Percentiles rank a stretch among this genome's conserved stretches.
phyloP scores from a whole-genome alignment of 495 filamentous ascomycete genomes.

The Penicillium turbatum region DNA sequence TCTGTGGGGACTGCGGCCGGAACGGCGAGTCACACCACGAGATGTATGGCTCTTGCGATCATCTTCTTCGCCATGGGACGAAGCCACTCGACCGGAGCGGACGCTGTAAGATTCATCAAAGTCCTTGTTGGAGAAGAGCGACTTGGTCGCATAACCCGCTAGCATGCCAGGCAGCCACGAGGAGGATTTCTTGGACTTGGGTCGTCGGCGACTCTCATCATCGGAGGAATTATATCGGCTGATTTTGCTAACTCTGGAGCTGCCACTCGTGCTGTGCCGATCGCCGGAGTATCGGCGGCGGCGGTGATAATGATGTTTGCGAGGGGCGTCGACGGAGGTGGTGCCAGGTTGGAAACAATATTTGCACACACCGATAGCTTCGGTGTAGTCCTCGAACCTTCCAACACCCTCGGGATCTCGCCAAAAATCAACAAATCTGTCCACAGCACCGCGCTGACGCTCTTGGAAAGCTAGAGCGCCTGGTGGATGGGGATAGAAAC shows the following conservation, averaged over 20 bases:
- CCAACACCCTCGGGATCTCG: slow-evolving; percentile 63
- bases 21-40: slow-evolving; percentile 35
- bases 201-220: slow-evolving; percentile 46
- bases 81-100: slow-evolving; percentile 41
- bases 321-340: slow-evolving; percentile 56
- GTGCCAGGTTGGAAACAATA: slow-evolving; percentile 65
- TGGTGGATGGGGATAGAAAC: slow-evolving; percentile 20
- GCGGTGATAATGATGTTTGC: slow-evolving; percentile 55
- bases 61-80: slow-evolving; percentile 36
- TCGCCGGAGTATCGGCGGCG: slow-evolving; percentile 42
- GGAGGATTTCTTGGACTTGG: slow-evolving; percentile 35
- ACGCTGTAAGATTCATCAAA: slow-evolving; percentile 59
- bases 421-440: slow-evolving; percentile 59
- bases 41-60: slow-evolving; percentile 45
- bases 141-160: slow-evolving; percentile 53
- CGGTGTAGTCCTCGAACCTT: slow-evolving; percentile 69
- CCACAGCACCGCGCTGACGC: slow-evolving; percentile 51
- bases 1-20: slow-evolving; percentile 31
- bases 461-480: slow-evolving; percentile 42
- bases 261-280: slow-evolving; percentile 39
- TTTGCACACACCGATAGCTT: slow-evolving; percentile 65
- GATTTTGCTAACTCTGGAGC: slow-evolving; percentile 50
- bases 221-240: slow-evolving; percentile 55
- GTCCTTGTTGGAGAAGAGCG: slow-evolving; percentile 48
- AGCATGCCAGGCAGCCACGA: slow-evolving; percentile 54